Evolutionary conservation across 1,284 basidiomycete genomes (phyloP), one percentile per base, ranked within the genome.

Genomic region (Papiliotrema laurentii): DNA sequence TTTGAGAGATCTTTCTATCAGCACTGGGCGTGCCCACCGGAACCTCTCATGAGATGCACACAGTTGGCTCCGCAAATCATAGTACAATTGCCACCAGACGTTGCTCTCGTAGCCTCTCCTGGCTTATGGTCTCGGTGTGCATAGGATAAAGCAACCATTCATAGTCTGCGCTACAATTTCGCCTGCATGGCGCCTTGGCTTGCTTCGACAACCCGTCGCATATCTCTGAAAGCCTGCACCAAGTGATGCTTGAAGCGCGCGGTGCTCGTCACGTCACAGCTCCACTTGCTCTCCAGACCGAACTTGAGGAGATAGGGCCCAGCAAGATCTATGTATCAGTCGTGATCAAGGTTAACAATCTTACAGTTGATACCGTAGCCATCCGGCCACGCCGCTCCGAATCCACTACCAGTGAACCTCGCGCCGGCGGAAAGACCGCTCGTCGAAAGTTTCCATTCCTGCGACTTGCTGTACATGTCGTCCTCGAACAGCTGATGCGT

Each of bases 351-450:
- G 24, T 5, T n/a, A 35, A 9, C 16, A 77, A n/a, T n/a, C 86
- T 64, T 68, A 91, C 89, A 94, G 67, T 89, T 94, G 61, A 93
- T 86, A 2, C 91, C 90, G 76, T 92, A 94, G 5, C 91, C 90
- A 75, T 92, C 85, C 28, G 81, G 77, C 74, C 84, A 90, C 5
- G 77, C 73, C 2, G 89, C 75, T 9, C 90, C 89, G 70, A 93
- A 93, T 6, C 92, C 93, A 6, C 92, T 97, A 1, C 93, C 94
- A 45, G 83, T 82, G 75, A 97, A 97, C 44, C 86, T 78, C 61
- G 85, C 80, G 1, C 93, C 93, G 19, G 87, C 85, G 69, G 85
- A 90, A 59, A 97, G 71, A 3, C 88, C 91, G 72, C 89, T 93
- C 5, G 94, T 97, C 61, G 87, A 91, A 43, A 97, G 76, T 65